Base-by-base conservation (phyloP, 2,329 filamentous ascomycete genomes). In the Chaetomiaceae sp. region DNA sequence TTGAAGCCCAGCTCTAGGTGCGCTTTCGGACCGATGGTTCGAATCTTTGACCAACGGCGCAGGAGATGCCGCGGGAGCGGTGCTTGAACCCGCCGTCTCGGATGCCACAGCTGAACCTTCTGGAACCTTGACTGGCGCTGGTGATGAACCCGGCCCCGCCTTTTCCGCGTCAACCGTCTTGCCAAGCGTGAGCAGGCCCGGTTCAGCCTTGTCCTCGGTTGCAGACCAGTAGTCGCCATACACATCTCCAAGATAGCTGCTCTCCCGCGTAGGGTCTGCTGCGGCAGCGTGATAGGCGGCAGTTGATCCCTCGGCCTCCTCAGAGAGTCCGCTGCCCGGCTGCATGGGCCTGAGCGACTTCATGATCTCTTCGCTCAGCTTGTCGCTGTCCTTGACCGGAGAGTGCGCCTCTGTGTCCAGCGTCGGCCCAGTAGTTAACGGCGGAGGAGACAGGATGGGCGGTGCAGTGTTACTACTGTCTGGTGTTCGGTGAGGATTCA, bases 351-450 rank as follows among this genome's bases (percentile, higher is more conserved):
- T 84, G 2, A 91, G 72, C 38, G 83, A 87, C 54, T 81, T 82
- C 49, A 89, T 82, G 51, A 91, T 91, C 62, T 91, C 88, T 55
- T 89, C 85, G 25, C 83, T 78, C 43, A 91, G 67, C 52, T 80
- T 76, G 59, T 91, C 88, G 62, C 81, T 90, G 63, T 90, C 87
- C 59, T 85, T 81, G 54, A 84, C 74, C 27, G 82, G 77, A 0
- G 78, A 72, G 7, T 76, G 75, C 9, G 75, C 75, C 9, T 71
- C 64, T 0, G 77, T 79, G 62, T 77, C 80, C 44, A 75, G 66
- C 0, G 75, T 77, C 6, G 70, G 65, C 23, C 72, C 69, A 3
- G 75, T 71, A 49, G 73, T 68, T 22, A 78, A 61, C 6, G 66
- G 63, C 19, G 65, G 64, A 19, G 68, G 63, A 14, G 68, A 65